Evolutionary conservation across 495 filamentous ascomycete species (phyloP).

Genomic region (Penicillium ucsense): DNA sequence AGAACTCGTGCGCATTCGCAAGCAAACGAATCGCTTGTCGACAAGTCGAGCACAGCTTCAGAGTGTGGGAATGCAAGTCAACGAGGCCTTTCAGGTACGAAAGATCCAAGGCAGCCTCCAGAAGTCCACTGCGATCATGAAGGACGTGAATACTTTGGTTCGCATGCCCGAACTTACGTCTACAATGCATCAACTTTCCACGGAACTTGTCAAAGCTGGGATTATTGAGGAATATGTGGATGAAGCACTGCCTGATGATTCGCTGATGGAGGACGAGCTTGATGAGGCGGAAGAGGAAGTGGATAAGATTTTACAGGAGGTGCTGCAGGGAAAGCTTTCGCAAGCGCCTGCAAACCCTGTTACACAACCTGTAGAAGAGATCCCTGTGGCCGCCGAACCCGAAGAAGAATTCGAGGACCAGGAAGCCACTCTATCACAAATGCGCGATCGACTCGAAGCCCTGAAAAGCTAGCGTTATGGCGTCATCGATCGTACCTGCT

Average conservation of each 20-base stretch:
- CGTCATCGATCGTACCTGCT: neutral
- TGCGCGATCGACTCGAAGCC: constrained; percentile 84
- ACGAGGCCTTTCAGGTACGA: constrained; percentile 88
- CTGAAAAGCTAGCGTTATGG: constrained; percentile 62
- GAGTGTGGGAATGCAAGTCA: constrained; percentile 95
- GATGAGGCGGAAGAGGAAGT: constrained; percentile 87
- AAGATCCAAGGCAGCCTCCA: constrained; percentile 93
- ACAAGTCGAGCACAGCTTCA: constrained; percentile 88
- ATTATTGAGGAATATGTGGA: constrained; percentile 97
- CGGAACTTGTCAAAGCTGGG: constrained; percentile 84
- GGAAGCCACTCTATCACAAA: constrained; percentile 81
- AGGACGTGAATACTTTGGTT: constrained; percentile 84
- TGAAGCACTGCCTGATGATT: constrained; percentile 68
- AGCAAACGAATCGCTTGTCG: constrained; percentile 58
- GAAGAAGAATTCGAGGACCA: constrained; percentile 71
- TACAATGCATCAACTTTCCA: constrained; percentile 82
- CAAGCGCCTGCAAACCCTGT: constrained; percentile 46
- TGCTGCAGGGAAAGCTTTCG: constrained; percentile 71
- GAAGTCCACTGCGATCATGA: constrained; percentile 86
- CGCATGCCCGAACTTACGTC: constrained; percentile 75
- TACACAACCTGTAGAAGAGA: constrained; percentile 44
- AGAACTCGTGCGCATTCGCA: constrained; percentile 76
- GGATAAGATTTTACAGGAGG: constrained; percentile 84
- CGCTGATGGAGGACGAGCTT: constrained; percentile 66
- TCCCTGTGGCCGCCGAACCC: constrained; percentile 16